phyloP scores from a whole-genome alignment of 1,284 basidiomycete genomes.

The Anthracocystis walkeri region DNA sequence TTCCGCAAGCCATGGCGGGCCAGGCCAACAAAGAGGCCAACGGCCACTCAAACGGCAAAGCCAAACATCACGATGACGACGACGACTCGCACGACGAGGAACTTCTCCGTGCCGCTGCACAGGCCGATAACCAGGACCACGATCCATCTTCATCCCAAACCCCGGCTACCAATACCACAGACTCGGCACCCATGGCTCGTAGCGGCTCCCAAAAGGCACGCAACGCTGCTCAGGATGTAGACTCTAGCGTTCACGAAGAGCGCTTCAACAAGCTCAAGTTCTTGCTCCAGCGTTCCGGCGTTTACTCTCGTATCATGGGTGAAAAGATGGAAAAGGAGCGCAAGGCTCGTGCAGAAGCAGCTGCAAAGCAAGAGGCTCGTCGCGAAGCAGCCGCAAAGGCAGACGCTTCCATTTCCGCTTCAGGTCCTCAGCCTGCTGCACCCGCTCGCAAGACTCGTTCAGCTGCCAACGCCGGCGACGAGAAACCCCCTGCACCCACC shows the following conservation, averaged over 20 bases:
- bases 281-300: constrained; percentile 61
- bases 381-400: constrained; percentile 25
- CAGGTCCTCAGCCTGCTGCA: constrained; percentile 29
- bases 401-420: constrained; percentile 3
- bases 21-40: constrained; percentile 11
- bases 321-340: constrained; percentile 63
- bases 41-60: constrained; percentile 17
- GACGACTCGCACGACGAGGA: constrained; percentile 73
- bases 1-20: constrained; percentile 15
- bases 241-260: constrained; percentile 47
- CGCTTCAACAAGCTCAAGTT: constrained; percentile 62
- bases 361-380: constrained; percentile 33
- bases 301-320: constrained; percentile 67
- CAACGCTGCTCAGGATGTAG: constrained; percentile 34
- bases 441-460: constrained; percentile 39
- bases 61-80: constrained; percentile 27
- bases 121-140: constrained; percentile 36
- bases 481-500: constrained; percentile 22
- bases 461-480: constrained; percentile 17
- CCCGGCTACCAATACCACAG: constrained; percentile 13
- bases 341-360: constrained; percentile 41
- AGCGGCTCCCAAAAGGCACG: constrained; percentile 12
- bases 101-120: constrained; percentile 53
- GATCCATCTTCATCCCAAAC: constrained; percentile 5
- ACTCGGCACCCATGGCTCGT: constrained; percentile 36